Base-by-base conservation (phyloP, 169 alveolate genomes). In the Cryptosporidium sp. region DNA sequence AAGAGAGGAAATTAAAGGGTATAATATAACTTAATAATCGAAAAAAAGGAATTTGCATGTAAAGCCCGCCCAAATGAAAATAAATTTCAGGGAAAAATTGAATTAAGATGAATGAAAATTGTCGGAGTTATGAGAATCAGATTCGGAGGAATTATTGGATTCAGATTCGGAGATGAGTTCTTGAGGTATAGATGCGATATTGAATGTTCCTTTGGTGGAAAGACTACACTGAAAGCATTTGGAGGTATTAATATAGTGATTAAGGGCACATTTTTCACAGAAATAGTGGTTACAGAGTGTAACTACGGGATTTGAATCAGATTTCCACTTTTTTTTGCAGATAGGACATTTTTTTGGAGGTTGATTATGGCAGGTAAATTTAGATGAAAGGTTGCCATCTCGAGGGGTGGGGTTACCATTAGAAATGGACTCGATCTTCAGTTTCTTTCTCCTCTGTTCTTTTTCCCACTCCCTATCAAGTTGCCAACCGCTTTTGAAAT, bases 401-500 rank as follows among this genome's bases (percentile, higher is more conserved):
- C 71, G 92, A 92, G 59, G 73, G 84, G 43, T 69, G 21, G 75
- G 68, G n/a, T 55, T 70, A 52, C 45, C 35, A 39, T 89, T 70
- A 67, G 86, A 58, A 29, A 14, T 52, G 94, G 67, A n/a, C 6
- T 55, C 35, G 3, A 23, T 55, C 67, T 55, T 55, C 16, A 23
- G 35, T 73, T 91, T 93, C 92, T 96, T 95, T 74, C 85, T 92
- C 75, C 94, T 93, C 87, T 94, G 94, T 73, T 93, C 92, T 84
- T 95, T 93, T 84, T 97, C 95, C 96, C 97, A 97, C 70, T 97
- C 99, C 52, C 93, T 93, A 71, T 98, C 99, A 43, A 97, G 55
- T 86, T 96, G 97, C 99, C 99, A 98, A 35, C 99, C 99, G 35
- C 96, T 85, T 71, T 97, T 97, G 91, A 97, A 98, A 89, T 98